Evolutionary conservation across 2,329 filamentous ascomycete genomes (phyloP), one percentile per base, ranked within the genome.

Genomic region (Beauveria sp.): DNA sequence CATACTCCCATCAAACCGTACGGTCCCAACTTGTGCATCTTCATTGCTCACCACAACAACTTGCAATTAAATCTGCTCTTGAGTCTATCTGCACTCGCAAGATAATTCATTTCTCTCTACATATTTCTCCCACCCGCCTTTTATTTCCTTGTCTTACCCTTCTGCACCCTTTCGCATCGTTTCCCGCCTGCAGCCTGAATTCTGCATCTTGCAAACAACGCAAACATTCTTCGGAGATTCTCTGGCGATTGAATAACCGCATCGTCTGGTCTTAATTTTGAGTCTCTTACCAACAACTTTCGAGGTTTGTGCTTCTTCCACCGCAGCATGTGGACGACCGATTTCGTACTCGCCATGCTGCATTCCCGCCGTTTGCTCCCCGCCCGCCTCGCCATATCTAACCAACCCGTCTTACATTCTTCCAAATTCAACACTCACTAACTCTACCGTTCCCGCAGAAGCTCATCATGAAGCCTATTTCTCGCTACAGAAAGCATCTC

Each of bases 151-250:
- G 50, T 60, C 58, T 60, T 22, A 60, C 57, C 40, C 38, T 34
- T 50, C 28, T 26, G 55, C 55, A 42, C 45, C 31, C 16, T 58
- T 40, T 46, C 46, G 55, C 34, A 40, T 58, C 55, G 24, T 46
- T 28, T 48, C 5, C 34, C 14, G 28, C 56, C 54, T 48, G 54
- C 54, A 57, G 54, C 28, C 34, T 43, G 46, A 28, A 34, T 22
- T 26, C 38, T 52, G 57, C 48, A 52, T 31, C 57, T 58, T 22
- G 31, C 56, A 60, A 59, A 59, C 56, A 59, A 50, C 57, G 38
- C 57, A 52, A 59, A 43, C 57, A 60, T 45, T 34, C 38, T 52
- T 45, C 45, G 48, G 26, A 52, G 57, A 12, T 18, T 60, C 38
- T 22, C 56, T 16, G 46, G 56, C 46, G 10, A 51, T 60, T 60